Percentiles rank a stretch among this genome's conserved stretches.
phyloP scores from a whole-genome alignment of 352 stramenopile genomes.

The Discostella stelligera region DNA sequence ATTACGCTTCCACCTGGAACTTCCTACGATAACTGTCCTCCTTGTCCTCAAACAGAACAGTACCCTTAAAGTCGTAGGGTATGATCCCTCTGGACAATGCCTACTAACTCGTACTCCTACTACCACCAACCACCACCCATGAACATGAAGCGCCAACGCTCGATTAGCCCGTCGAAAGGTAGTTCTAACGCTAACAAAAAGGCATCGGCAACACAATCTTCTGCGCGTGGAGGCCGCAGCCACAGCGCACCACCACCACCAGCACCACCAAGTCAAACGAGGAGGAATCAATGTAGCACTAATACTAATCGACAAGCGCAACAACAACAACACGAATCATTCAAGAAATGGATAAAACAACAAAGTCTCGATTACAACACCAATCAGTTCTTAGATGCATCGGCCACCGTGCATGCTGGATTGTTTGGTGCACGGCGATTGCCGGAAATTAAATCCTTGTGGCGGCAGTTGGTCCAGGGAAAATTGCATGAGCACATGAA shows the following conservation, averaged over 20 bases:
- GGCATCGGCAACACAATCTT: neutral
- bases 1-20: too few species aligned
- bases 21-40: too few species aligned
- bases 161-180: neutral
- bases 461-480: constrained; percentile 20
- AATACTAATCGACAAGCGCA: constrained; percentile 18
- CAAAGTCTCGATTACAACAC: constrained; percentile 40
- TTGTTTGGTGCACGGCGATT: constrained; percentile 65
- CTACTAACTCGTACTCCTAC: too few species aligned
- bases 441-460: constrained; percentile 65
- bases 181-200: neutral
- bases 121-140: too few species aligned
- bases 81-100: too few species aligned
- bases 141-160: neutral
- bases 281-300: neutral
- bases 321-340: too few species aligned
- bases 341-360: constrained; percentile 29
- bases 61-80: too few species aligned
- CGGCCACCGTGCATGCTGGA: constrained; percentile 52
- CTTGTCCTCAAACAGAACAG: too few species aligned
- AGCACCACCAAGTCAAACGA: neutral
- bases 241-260: neutral
- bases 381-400: constrained; percentile 69
- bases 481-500: neutral
- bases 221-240: neutral